phyloP scores from a whole-genome alignment of 306 rosid species.

The Rosa multiflora region DNA sequence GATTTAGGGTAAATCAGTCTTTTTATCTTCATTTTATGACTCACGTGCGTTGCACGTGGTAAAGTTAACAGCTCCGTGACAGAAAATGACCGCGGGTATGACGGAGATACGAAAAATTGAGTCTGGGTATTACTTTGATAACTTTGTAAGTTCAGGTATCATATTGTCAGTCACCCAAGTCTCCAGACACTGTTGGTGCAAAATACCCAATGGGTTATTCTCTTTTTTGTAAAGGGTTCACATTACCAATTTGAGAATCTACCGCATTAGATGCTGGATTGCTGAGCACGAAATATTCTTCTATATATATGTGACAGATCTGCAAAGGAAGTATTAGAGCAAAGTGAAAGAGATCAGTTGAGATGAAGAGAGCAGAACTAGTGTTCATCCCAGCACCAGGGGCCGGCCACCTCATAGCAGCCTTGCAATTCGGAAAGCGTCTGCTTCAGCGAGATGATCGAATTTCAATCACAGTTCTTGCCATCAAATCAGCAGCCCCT shows the following conservation, averaged over 20 bases:
- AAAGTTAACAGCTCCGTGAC: too few relatives aligned
- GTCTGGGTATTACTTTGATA: too few relatives aligned
- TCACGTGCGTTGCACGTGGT: too few relatives aligned
- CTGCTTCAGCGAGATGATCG: conserved; percentile 24
- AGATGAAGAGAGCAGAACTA: conserved; percentile 29
- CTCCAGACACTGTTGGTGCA: too few relatives aligned
- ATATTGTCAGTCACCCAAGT: too few relatives aligned
- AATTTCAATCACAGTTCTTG: conserved; percentile 44
- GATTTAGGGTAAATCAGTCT: too few relatives aligned
- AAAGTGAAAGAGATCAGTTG: not conserved
- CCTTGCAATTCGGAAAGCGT: conserved; percentile 51
- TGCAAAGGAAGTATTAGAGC: not conserved
- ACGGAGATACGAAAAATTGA: too few relatives aligned
- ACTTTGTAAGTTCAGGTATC: too few relatives aligned
- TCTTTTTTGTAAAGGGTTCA: too few relatives aligned
- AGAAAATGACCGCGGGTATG: too few relatives aligned
- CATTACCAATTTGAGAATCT: too few relatives aligned
- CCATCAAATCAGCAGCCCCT: conserved; percentile 27
- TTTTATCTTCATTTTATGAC: too few relatives aligned
- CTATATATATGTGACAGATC: not conserved
- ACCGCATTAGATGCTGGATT: not conserved
- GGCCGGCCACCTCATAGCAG: conserved; percentile 47
- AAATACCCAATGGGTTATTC: not conserved
- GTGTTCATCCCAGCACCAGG: conserved; percentile 54
- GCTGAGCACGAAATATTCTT: not conserved